Evolutionary conservation across 306 rosid species (phyloP).

Genomic region (Malus fusca): DNA sequence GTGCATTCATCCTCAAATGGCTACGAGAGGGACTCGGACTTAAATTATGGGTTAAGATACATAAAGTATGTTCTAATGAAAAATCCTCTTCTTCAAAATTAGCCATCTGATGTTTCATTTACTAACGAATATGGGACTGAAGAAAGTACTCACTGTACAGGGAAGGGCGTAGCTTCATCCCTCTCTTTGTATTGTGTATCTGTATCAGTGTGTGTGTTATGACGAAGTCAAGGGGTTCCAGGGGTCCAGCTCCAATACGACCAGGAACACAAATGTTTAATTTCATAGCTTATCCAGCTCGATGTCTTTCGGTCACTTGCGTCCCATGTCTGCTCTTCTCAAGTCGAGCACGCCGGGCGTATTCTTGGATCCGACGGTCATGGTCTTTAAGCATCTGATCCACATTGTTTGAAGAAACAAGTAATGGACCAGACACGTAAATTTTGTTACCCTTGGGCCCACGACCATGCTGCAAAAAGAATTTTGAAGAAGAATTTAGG

Average conservation of each 20-base stretch:
- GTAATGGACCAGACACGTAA: constrained; percentile 67
- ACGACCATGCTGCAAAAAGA: constrained; percentile 42
- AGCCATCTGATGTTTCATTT: background rate
- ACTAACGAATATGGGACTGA: background rate
- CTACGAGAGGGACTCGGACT: background rate
- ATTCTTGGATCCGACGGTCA: constrained; percentile 66
- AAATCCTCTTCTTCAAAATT: background rate
- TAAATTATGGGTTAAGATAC: background rate
- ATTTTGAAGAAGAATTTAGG: background rate
- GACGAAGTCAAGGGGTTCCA: background rate
- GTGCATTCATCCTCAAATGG: background rate
- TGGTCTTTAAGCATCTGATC: constrained; percentile 78
- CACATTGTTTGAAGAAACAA: constrained; percentile 57
- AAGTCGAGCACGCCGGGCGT: constrained; percentile 54
- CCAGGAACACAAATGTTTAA: background rate
- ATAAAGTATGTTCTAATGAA: background rate
- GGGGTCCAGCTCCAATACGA: background rate
- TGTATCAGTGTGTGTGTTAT: background rate
- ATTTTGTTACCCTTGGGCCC: constrained; percentile 49
- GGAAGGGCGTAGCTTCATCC: background rate
- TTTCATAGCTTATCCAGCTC: background rate
- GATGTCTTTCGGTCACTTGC: background rate
- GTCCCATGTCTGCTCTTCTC: constrained; percentile 14
- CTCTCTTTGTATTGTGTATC: background rate
- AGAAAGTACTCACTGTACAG: background rate